Percentiles rank a stretch among this genome's conserved stretches.
Conservation (phyloP, 805 yeast genomes). For the Starmerella geochares region DNA sequence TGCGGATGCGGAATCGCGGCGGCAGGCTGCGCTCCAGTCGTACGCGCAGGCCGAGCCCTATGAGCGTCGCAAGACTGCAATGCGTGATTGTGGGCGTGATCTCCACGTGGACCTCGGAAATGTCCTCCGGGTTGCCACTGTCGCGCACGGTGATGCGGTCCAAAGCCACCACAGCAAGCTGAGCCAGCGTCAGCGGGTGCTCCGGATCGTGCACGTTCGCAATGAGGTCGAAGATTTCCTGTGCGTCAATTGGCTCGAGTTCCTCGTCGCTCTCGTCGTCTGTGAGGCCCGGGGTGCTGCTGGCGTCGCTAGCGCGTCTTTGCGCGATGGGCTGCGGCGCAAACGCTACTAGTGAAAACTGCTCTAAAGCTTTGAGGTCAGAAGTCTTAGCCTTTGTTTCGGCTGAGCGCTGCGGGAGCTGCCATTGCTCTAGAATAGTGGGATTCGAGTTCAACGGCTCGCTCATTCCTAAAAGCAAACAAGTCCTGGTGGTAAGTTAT, state of each 20-base stretch:
- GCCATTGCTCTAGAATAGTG: slow-evolving; percentile 60
- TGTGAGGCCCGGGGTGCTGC: slow-evolving; percentile 22
- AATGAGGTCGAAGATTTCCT: slow-evolving; percentile 79
- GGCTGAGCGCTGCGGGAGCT: slow-evolving; percentile 57
- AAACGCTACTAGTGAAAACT: slow-evolving; percentile 22
- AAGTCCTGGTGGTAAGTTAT: too few relatives aligned
- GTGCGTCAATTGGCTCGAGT: slow-evolving; percentile 65
- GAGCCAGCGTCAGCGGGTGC: slow-evolving; percentile 91
- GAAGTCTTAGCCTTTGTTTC: slow-evolving; percentile 22
- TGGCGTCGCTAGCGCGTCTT: slow-evolving; percentile 11
- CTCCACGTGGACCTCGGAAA: slow-evolving; percentile 66
- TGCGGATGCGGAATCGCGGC: slow-evolving; percentile 66
- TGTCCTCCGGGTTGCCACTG: slow-evolving; percentile 40
- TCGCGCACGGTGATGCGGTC: slow-evolving; percentile 66
- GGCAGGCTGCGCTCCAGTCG: slow-evolving; percentile 83
- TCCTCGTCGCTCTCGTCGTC: slow-evolving; percentile 26
- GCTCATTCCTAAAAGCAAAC: slow-evolving; percentile 54
- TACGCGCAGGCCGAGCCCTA: slow-evolving; percentile 89
- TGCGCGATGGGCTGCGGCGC: slow-evolving; percentile 2
- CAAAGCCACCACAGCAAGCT: slow-evolving; percentile 82
- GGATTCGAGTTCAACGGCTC: slow-evolving; percentile 91
- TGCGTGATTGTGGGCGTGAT: slow-evolving; percentile 98
- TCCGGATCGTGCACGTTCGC: slow-evolving; percentile 91
- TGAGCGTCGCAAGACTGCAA: slow-evolving; percentile 89
- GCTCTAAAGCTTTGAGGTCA: slow-evolving; percentile 17